Evolutionary conservation across 2,329 filamentous ascomycete species (phyloP), one percentile per base, ranked within the genome.

Genomic region (Colletotrichum aenigma): DNA sequence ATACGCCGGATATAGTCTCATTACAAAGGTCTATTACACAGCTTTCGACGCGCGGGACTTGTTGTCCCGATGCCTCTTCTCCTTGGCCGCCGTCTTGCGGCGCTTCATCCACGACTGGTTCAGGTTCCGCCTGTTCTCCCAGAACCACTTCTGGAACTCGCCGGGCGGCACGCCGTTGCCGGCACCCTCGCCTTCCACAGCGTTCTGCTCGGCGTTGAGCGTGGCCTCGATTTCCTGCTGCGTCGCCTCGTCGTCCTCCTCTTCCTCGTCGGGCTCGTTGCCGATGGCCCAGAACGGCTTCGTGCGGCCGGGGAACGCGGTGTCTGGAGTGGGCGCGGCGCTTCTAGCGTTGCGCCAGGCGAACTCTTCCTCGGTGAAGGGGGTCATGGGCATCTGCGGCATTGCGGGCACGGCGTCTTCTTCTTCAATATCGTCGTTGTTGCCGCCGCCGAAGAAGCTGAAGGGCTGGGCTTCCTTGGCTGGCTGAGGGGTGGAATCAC

Each of bases 311-410:
- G 94, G 92, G 75, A 96, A 92, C 3, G 95, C 95, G 0, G 97
- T 98, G 82, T 99, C 97, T 0, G 97, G 97, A 0, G 97, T 99
- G 0, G 97, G 97, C 4, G 97, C 97, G 7, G 96, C 96, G 82
- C 96, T 98, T 71, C 97, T 91, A n/a, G 94, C 82, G 66, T 91
- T 91, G 77, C 96, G 91, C 85, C 88, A 92, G 79, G 95, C 93
- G 34, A 96, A 88, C 78, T 98, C 96, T 78, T 93, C 91, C 77
- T 93, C 92, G 1, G 94, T 95, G 82, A 93, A 98, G 0, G 96
- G 96, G 0, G 96, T 98, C 84, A 95, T 92, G 15, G 96, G 96
- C 6, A 87, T 81, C 13, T 90, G 83, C 26, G 75, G 78, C 7
- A 77, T 75, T 6, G 78, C 78, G 7, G 77, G 74, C 4, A 67